Percentiles rank a stretch among this genome's conserved stretches.
Evolutionary conservation across 371 early-diverging fungal species (phyloP).

Genomic region (Zopfochytrium polystomum): DNA sequence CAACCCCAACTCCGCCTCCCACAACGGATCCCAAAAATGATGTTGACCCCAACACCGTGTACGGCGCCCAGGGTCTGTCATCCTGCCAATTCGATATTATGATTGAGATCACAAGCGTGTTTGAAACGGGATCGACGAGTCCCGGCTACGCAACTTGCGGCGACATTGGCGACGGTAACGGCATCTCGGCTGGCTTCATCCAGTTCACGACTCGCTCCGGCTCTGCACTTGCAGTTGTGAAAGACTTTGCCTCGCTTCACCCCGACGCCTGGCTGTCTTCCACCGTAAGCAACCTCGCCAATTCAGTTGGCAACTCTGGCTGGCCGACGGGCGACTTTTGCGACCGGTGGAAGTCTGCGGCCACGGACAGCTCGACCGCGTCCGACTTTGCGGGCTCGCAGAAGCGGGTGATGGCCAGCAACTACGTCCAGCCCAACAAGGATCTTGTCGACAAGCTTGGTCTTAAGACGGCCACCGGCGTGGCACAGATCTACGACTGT

Average conservation of each 20-base stretch:
- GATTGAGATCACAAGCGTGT: slow-evolving; percentile 13
- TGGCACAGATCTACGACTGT: slow-evolving; percentile 6
- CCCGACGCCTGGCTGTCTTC: neutral
- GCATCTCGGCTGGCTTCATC: slow-evolving; percentile 15
- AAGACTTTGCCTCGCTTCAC: neutral
- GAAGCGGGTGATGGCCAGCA: neutral
- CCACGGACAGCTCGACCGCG: neutral
- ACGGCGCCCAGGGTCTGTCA: slow-evolving; percentile 8
- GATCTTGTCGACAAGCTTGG: slow-evolving; percentile 4
- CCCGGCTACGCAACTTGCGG: slow-evolving; percentile 6
- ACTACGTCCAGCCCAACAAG: slow-evolving; percentile 10
- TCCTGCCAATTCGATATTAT: slow-evolving; percentile 14
- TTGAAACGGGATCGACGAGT: slow-evolving; percentile 8
- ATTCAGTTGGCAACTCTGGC: slow-evolving; percentile 9
- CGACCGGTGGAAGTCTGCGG: neutral
- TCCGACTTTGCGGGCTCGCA: slow-evolving; percentile 3
- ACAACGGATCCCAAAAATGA: neutral
- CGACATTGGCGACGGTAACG: slow-evolving; percentile 15
- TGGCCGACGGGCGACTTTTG: slow-evolving; percentile 11
- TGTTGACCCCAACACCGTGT: slow-evolving; percentile 1
- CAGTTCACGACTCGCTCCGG: slow-evolving; percentile 20
- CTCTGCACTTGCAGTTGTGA: neutral
- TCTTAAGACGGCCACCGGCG: slow-evolving; percentile 12
- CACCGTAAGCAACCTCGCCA: neutral
- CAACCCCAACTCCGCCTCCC: neutral